phyloP scores from a whole-genome alignment of 805 yeast species.

The Wickerhamomyces strasburgensis region DNA sequence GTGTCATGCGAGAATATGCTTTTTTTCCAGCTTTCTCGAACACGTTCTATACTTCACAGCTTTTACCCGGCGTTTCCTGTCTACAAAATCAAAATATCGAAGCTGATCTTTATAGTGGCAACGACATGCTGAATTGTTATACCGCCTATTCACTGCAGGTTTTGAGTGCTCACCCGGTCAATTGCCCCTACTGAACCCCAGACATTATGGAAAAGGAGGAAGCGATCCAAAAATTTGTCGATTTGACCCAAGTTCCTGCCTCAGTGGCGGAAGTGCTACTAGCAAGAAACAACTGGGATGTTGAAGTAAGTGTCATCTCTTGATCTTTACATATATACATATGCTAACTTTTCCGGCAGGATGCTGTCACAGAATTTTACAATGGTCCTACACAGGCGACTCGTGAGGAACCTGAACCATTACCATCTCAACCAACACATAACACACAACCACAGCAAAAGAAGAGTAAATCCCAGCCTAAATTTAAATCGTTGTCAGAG shows the following conservation, averaged over 20 bases:
- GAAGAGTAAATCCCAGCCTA: constrained; percentile 17
- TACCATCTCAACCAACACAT: constrained; percentile 2
- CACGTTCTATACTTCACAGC: too few species aligned
- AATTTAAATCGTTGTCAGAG: constrained; percentile 36
- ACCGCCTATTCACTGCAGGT: too few species aligned
- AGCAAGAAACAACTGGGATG: constrained; percentile 26
- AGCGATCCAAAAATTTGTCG: constrained; percentile 13
- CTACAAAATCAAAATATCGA: too few species aligned
- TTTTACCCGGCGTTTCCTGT: too few species aligned
- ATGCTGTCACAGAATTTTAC: constrained; percentile 31
- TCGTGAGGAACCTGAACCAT: constrained; percentile 4
- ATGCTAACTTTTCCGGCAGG: too few species aligned
- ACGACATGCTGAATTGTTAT: too few species aligned
- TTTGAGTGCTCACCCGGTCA: too few species aligned
- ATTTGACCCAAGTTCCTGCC: constrained; percentile 19
- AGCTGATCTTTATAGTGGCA: too few species aligned
- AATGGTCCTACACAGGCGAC: constrained; percentile 18
- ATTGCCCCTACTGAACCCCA: too few species aligned
- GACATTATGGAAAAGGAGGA: constrained; percentile 12
- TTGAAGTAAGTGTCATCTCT: constrained; percentile 12
- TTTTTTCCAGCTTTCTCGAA: too few species aligned
- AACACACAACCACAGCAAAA: constrained; percentile 7
- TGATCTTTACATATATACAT: not conserved
- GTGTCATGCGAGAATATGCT: too few species aligned
- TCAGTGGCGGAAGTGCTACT: constrained; percentile 19